phyloP scores from a whole-genome alignment of 2,329 filamentous ascomycete genomes.

The Endocalyx cinctus region DNA sequence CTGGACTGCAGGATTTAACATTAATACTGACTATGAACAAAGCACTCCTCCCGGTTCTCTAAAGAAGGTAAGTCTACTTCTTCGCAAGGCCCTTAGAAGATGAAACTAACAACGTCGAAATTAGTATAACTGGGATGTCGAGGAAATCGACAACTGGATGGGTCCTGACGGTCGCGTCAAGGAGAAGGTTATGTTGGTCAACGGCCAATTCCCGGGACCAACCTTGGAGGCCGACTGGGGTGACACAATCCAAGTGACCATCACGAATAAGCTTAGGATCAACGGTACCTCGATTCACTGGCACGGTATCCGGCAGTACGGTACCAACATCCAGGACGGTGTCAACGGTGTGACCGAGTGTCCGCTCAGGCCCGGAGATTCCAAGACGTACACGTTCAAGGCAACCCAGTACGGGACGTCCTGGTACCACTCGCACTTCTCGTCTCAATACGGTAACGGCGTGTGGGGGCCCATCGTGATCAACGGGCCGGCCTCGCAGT shows the following conservation, averaged over 20 bases:
- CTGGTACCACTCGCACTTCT: conserved; percentile 41
- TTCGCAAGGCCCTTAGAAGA: conserved; percentile 24
- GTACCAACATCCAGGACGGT: conserved; percentile 32
- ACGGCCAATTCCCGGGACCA: conserved; percentile 63
- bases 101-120: conserved; percentile 1
- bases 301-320: conserved; percentile 33
- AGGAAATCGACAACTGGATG: conserved; percentile 17
- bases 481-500: conserved; percentile 32
- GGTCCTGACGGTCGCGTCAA: conserved; percentile 20
- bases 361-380: conserved; percentile 17
- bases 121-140: conserved; percentile 17
- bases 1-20: conserved; percentile 19
- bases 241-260: conserved; percentile 58
- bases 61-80: conserved; percentile 9
- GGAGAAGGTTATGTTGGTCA: conserved; percentile 51
- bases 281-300: conserved; percentile 34
- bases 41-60: conserved; percentile 13
- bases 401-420: conserved; percentile 20
- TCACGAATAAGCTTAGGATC: conserved; percentile 62
- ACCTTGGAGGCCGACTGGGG: conserved; percentile 61
- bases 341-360: conserved; percentile 34
- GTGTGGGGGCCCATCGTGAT: conserved; percentile 43
- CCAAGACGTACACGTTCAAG: conserved; percentile 18
- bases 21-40: conserved; percentile 22
- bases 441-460: conserved; percentile 41